Evolutionary conservation across 2,329 filamentous ascomycete genomes (phyloP).

Genomic region (Xylaria sp.): DNA sequence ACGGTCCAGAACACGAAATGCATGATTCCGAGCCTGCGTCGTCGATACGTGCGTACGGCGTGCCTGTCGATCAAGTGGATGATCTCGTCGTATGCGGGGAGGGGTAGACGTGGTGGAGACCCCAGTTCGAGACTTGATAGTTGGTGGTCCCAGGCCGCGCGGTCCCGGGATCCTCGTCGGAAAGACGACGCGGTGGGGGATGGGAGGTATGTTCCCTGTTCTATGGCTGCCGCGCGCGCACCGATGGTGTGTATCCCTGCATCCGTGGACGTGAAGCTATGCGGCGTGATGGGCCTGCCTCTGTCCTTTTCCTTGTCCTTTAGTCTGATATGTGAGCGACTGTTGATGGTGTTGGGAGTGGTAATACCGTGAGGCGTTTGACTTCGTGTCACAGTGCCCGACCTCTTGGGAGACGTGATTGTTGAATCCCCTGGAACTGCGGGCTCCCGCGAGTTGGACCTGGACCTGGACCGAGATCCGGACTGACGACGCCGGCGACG

Average conservation of each 20-base stretch:
- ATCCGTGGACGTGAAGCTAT: slow-evolving; percentile 32
- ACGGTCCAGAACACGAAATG: slow-evolving; percentile 78
- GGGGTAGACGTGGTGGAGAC: slow-evolving; percentile 51
- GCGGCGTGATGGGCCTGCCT: slow-evolving; percentile 26
- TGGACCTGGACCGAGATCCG: slow-evolving; percentile 17
- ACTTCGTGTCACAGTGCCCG: slow-evolving; percentile 14
- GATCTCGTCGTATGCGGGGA: slow-evolving; percentile 75
- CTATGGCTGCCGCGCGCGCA: slow-evolving; percentile 44
- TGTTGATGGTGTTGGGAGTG: slow-evolving; percentile 13
- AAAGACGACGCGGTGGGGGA: slow-evolving; percentile 50
- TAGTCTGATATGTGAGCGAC: slow-evolving; percentile 2
- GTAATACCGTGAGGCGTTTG: slow-evolving; percentile 17
- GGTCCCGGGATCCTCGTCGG: slow-evolving; percentile 37
- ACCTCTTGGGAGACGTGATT: slow-evolving; percentile 15
- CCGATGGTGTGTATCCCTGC: slow-evolving; percentile 32
- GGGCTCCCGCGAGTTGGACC: slow-evolving; percentile 13
- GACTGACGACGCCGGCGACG: slow-evolving; percentile 22
- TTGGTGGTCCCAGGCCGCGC: slow-evolving; percentile 50
- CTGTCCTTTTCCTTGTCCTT: slow-evolving; percentile 23
- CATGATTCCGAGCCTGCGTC: slow-evolving; percentile 74
- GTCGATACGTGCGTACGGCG: slow-evolving; percentile 73
- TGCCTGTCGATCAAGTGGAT: slow-evolving; percentile 76
- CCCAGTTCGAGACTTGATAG: slow-evolving; percentile 37
- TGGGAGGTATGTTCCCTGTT: slow-evolving; percentile 54
- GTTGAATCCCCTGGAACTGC: slow-evolving; percentile 9